Conservation (phyloP, 441 rosid species). For the Flueggea neowawraea region DNA sequence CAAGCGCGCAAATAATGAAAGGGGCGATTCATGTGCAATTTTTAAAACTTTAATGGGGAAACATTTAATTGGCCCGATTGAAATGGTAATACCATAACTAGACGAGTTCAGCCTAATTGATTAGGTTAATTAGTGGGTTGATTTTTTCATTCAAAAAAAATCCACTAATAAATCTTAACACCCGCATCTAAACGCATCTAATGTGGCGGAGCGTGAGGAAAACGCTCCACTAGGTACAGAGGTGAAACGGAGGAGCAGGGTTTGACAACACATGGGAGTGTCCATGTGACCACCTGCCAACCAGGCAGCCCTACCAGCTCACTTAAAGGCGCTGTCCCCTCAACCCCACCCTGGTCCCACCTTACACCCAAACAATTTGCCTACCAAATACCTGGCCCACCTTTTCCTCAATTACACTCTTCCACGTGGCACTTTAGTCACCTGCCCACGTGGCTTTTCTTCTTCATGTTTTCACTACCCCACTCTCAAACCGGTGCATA, state of each 20-base stretch:
- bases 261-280: constrained; percentile 40
- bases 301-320: constrained; percentile 35
- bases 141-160: no score
- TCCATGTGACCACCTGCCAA: constrained; percentile 49
- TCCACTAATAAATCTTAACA: no score
- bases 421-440: constrained; percentile 18
- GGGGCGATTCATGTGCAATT: no score
- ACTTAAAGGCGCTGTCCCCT: constrained; percentile 42
- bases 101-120: no score
- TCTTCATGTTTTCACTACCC: no score
- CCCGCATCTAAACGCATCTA: no score
- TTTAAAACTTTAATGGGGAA: no score
- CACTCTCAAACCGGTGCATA: not conserved
- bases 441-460: constrained; percentile 1
- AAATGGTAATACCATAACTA: no score
- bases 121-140: no score
- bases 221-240: not conserved
- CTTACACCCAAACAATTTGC: constrained; percentile 3
- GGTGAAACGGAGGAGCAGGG: not conserved
- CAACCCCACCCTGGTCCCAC: constrained; percentile 10
- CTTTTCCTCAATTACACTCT: not conserved
- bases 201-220: not conserved
- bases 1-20: no score
- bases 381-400: constrained; percentile 11
- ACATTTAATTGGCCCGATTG: no score